phyloP scores from a whole-genome alignment of 306 rosid genomes.

The cucumber (Cucumis sativus) region Cucumber_9930_V3 NC_026655.2:6626501-6627000 shows the following conservation, averaged over 20 bases:
- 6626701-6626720: neutral
- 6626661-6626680: neutral
- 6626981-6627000: conserved; percentile 97
- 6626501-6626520: neutral
- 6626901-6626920: conserved; percentile 53
- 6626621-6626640: neutral
- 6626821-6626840: neutral
- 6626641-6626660: neutral
- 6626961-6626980: conserved; percentile 85
- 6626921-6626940: conserved; percentile 71
- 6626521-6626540: no score
- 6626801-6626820: neutral
- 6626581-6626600: neutral
- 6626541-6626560: neutral
- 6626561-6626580: neutral
- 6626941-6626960: conserved; percentile 69
- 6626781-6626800: neutral
- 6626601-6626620: neutral
- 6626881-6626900: neutral
- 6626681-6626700: neutral
- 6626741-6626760: neutral
- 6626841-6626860: neutral
- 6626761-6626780: neutral
- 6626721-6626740: neutral
- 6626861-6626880: neutral